Evolutionary conservation across 108 stramenopile species (phyloP), one percentile per base, ranked within the genome.

Genomic region (Skeletonema grethae): DNA sequence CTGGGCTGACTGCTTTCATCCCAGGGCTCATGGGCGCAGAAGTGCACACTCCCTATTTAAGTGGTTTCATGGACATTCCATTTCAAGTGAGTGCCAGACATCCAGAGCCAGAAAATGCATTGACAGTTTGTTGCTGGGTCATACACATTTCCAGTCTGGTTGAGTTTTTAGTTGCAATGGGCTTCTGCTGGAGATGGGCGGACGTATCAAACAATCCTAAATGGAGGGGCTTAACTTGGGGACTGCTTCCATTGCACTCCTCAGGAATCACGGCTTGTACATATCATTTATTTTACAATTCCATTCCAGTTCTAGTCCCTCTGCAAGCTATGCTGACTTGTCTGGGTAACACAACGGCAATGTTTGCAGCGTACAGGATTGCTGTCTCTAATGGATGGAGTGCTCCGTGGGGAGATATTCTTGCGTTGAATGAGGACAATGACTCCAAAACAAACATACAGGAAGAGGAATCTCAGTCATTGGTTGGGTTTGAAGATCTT

Each of bases 201-300:
- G 90, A 89, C 20, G 76, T 88, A 22, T 73, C 83, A 0, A 61
- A 68, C 31, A 96, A 92, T 70, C 64, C 79, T 36, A 82, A 79
- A 38, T 97, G 97, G 97, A 95, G 93, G 64, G 94, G 95, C 4
- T 32, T 97, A 64, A 95, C 95, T 1, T 97, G 95, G 95, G 97
- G 95, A 30, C 76, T 97, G 72, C 65, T 96, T 18, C 97, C 97
- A 0, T 69, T 96, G 22, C 97, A 97, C 71, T 77, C 86, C 4
- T 93, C 91, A 15, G 97, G 95, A 20, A 91, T 97, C 59, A 90
- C 90, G 7, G 97, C 97, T 11, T 97, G 97, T 69, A 92, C 92
- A 16, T 97, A 94, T 75, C 97, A 97, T 70, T 69, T 96, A 24
- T 93, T 97, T 72, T 97, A 92, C 86, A 97, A 97, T 77, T 83